These are phyloP conservation scores for Cladosporium sphaerospermum DNA, from an alignment of 2,329 filamentous ascomycete genomes.

Conservation along the genomic window DNA sequence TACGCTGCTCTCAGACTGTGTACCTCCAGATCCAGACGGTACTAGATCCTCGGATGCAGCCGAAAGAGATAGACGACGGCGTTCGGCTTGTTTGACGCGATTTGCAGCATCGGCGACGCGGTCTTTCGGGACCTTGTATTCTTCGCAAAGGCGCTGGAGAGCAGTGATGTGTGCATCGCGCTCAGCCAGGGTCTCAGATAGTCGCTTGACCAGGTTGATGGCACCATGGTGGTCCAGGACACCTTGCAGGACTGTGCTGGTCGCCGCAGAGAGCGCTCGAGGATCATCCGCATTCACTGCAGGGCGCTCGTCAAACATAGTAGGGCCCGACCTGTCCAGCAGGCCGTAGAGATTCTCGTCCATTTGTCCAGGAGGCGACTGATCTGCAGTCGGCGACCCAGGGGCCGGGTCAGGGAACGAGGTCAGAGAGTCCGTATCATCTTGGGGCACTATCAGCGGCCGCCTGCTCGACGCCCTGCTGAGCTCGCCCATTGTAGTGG, in stretches of 20 bases:
- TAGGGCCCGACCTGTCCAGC: slow-evolving; percentile 25
- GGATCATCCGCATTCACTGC: slow-evolving; percentile 17
- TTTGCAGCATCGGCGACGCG: slow-evolving; percentile 23
- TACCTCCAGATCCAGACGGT: slow-evolving; percentile 1
- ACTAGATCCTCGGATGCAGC: slow-evolving; percentile 21
- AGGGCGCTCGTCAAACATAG: slow-evolving; percentile 27
- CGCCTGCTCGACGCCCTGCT: slow-evolving; percentile 16
- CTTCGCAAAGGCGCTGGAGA: slow-evolving; percentile 27
- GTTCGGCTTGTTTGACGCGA: slow-evolving; percentile 25
- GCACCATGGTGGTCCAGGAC: slow-evolving; percentile 28
- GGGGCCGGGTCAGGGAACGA: slow-evolving; percentile 27
- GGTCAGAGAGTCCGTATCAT: slow-evolving; percentile 26
- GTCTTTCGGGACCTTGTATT: slow-evolving; percentile 26
- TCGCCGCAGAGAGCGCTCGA: slow-evolving; percentile 23
- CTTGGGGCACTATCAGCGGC: slow-evolving; percentile 14
- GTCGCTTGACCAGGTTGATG: slow-evolving; percentile 23
- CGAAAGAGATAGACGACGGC: slow-evolving; percentile 21
- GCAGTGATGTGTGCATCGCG: slow-evolving; percentile 31
- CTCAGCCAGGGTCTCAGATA: slow-evolving; percentile 26
- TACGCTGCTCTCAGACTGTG: slow-evolving; percentile 9
- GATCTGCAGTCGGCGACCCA: slow-evolving; percentile 5
- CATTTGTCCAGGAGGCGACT: not conserved
- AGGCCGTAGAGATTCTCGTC: slow-evolving; percentile 20
- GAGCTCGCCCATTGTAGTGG: not conserved
- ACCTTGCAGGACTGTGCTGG: slow-evolving; percentile 19